These are phyloP conservation scores for Fusarium sublunatum DNA, from an alignment of 2,329 filamentous ascomycete species.

Conservation along the genomic window DNA sequence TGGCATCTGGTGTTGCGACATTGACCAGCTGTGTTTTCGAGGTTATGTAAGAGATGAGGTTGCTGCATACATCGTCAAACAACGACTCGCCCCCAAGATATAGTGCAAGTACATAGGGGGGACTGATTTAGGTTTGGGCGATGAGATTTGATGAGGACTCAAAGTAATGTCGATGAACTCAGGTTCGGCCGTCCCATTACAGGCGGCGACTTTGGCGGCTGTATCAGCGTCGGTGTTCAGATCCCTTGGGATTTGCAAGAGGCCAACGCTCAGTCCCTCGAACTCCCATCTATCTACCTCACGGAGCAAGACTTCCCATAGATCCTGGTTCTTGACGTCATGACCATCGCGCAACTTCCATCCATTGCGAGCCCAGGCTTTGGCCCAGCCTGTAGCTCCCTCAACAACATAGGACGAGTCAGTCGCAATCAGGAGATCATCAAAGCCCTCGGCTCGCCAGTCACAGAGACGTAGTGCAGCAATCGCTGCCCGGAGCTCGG, in stretches of 20 bases:
- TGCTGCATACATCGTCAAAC: too few species aligned
- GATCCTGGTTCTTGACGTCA: conserved; percentile 61
- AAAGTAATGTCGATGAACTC: too few species aligned
- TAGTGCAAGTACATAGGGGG: too few species aligned
- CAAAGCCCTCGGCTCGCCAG: conserved; percentile 45
- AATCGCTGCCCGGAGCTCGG: conserved; percentile 26
- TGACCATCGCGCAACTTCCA: conserved; percentile 55
- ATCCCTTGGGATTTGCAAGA: conserved; percentile 61
- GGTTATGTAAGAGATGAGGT: too few species aligned
- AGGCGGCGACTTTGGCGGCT: conserved; percentile 52
- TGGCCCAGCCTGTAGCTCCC: conserved; percentile 16
- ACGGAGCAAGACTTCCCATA: conserved; percentile 62
- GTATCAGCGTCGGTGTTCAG: conserved; percentile 57
- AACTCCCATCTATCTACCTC: conserved; percentile 51
- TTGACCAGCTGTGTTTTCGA: too few species aligned
- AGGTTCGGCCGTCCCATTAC: too few species aligned
- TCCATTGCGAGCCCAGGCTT: conserved; percentile 47
- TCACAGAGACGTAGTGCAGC: conserved; percentile 14
- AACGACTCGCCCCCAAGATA: too few species aligned
- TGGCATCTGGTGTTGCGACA: too few species aligned
- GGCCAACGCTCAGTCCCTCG: conserved; percentile 51
- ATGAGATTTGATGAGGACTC: too few species aligned
- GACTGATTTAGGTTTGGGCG: too few species aligned
- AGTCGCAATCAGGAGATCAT: conserved; percentile 55
- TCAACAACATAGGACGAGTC: conserved; percentile 29